Evolutionary conservation across 768 basidiomycete species (phyloP).

Genomic region (Rhizopogon roseolus): DNA sequence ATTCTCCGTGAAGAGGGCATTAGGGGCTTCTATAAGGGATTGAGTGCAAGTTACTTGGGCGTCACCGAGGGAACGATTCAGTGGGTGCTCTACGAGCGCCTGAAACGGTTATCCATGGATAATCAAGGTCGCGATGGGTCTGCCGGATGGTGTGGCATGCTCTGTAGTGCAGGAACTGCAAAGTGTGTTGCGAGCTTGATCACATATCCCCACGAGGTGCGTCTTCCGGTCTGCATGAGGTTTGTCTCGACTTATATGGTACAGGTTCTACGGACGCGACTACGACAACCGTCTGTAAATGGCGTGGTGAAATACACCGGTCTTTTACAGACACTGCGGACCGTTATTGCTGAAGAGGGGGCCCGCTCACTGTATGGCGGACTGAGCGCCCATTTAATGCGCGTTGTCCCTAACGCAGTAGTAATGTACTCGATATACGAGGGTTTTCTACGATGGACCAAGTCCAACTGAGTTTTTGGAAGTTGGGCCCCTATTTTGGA

Average conservation of each 20-base stretch:
- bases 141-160: slow-evolving; percentile 73
- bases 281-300: slow-evolving; percentile 82
- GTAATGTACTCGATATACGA: slow-evolving; percentile 98
- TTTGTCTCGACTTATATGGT: slow-evolving; percentile 2
- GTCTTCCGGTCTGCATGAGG: slow-evolving; percentile 11
- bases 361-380: slow-evolving; percentile 84
- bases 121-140: slow-evolving; percentile 53
- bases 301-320: slow-evolving; percentile 83
- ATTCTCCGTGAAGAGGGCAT: slow-evolving; percentile 82
- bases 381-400: slow-evolving; percentile 90
- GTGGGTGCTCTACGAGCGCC: slow-evolving; percentile 93
- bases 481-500: neutral
- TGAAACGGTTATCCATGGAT: slow-evolving; percentile 64
- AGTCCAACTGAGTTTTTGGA: neutral
- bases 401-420: slow-evolving; percentile 94
- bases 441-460: slow-evolving; percentile 62
- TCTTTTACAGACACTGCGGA: slow-evolving; percentile 74
- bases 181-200: slow-evolving; percentile 93
- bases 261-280: slow-evolving; percentile 86
- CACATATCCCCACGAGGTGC: slow-evolving; percentile 97
- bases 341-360: slow-evolving; percentile 90
- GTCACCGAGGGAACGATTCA: slow-evolving; percentile 96
- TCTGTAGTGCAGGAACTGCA: slow-evolving; percentile 87
- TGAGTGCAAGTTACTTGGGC: slow-evolving; percentile 92
- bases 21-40: slow-evolving; percentile 88